Percentiles rank a stretch among this genome's conserved stretches.
phyloP scores from a whole-genome alignment of 495 filamentous ascomycete species.

The Penicillium coprophilum region DNA sequence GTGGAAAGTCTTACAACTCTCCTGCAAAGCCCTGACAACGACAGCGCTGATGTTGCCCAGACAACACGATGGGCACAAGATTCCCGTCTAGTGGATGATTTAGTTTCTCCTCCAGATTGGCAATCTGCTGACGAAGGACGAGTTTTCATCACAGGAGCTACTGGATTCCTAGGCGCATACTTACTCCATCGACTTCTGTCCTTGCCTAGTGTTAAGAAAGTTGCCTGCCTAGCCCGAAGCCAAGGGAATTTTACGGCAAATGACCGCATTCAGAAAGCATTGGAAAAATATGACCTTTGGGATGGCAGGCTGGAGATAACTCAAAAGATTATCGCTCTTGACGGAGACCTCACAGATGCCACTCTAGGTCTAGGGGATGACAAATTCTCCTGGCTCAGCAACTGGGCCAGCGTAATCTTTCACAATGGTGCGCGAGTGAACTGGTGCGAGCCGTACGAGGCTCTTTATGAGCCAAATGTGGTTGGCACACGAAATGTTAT shows the following conservation, averaged over 20 bases:
- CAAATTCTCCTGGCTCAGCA: constrained; percentile 6
- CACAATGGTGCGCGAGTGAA: constrained; percentile 28
- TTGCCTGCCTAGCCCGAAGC: constrained; percentile 17
- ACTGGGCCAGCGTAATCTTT: constrained; percentile 19
- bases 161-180: constrained; percentile 12
- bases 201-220: constrained; percentile 9
- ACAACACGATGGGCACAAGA: too few species aligned
- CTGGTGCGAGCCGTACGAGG: constrained; percentile 20
- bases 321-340: constrained; percentile 14
- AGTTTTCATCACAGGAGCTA: constrained; percentile 17
- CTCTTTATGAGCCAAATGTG: constrained; percentile 21
- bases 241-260: not conserved
- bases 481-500: constrained; percentile 19
- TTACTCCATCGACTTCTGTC: constrained; percentile 5
- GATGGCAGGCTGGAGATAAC: not conserved
- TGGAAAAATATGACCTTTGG: constrained; percentile 14
- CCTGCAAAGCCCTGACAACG: too few species aligned
- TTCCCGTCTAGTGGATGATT: not conserved
- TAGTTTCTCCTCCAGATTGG: not conserved
- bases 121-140: not conserved
- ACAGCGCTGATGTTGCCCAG: too few species aligned
- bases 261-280: not conserved
- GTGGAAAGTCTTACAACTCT: too few species aligned
- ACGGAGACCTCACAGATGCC: constrained; percentile 12
- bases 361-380: constrained; percentile 5